Conservation (phyloP, 1,284 basidiomycete species). For the Trichosporon coremiiforme region DNA sequence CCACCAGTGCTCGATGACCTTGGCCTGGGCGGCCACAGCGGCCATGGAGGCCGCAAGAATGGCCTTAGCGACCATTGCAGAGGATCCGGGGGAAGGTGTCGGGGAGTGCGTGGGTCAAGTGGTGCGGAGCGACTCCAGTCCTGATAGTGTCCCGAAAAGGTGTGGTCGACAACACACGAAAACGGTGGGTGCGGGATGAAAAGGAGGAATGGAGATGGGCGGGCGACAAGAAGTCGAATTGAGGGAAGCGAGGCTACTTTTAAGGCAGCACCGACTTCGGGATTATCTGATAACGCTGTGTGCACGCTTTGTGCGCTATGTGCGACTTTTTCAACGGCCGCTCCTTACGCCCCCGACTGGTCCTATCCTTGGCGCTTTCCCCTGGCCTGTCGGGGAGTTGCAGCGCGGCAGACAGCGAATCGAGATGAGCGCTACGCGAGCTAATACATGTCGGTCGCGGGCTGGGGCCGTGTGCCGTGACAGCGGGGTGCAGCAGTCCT, state of each 20-base stretch:
- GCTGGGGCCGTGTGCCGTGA: background rate
- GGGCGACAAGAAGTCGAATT: slow-evolving; percentile 3
- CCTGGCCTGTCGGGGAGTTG: background rate
- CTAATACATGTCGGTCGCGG: background rate
- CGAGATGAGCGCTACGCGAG: background rate
- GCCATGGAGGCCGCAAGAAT: slow-evolving; percentile 33
- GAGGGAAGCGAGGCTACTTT: slow-evolving; percentile 13
- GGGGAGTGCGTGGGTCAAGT: background rate
- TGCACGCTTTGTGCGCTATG: background rate
- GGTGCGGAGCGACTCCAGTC: background rate
- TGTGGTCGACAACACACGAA: background rate
- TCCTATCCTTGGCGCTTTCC: background rate
- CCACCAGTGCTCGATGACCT: slow-evolving; percentile 55
- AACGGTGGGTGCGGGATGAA: background rate
- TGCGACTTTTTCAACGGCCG: slow-evolving; percentile 13
- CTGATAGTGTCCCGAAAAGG: background rate
- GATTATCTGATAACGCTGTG: slow-evolving; percentile 24
- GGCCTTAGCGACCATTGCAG: slow-evolving; percentile 28
- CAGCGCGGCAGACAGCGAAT: background rate
- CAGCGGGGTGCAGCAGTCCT: background rate
- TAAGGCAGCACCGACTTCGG: slow-evolving; percentile 11
- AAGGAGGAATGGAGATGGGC: slow-evolving; percentile 6
- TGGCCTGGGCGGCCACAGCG: slow-evolving; percentile 40
- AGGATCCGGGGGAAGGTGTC: background rate
- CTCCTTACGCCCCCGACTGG: too few species aligned